Base-by-base conservation (phyloP, 1,139 yeast species). In the Diutina rugosa region DNA sequence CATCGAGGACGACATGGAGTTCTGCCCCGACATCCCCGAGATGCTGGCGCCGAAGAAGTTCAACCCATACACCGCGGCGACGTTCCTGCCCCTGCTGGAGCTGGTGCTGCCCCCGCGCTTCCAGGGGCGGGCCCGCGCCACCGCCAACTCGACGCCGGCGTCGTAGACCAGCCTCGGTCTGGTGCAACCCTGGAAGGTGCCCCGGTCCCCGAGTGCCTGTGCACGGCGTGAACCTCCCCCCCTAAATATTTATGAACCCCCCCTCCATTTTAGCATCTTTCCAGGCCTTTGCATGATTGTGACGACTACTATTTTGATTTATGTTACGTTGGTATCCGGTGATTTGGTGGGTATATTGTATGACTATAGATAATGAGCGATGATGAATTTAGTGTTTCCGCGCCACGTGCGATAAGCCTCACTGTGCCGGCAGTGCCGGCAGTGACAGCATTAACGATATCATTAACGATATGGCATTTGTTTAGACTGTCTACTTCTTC, bases 1-100 rank as follows among this genome's bases (percentile, higher is more conserved):
- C 60, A 65, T 77, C 18, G 87, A 83, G 64, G 88, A 83, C 64
- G 88, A 83, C 64, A 65, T 82, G 65, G 87, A 82, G 66, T 83
- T 82, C 63, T 82, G 87, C 61, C 87, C 87, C 0, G 86, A 82
- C 60, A 81, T 73, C 57, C 76, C 69, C 53, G 65, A 62, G 26
- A 38, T 47, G 18, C 26, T 16, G 7, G 46, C 54, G 41, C 10
- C 49, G 21, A 54, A 51, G 61, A 80, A 76, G 64, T 82, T 81
- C 68, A 81, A 82, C 64, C 85, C 86, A 2, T 81, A 81, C 64
- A 80, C 85, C 2, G 81, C 85, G 1, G 67, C 78, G 45, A 73
- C 79, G 2, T 82, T 81, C 62, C 77, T 82, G 28, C 87, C 86
- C 14, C 18, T 28, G 41, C 45, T 16, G 53, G 44, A 8, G 28